A percentile compares a stretch with the other conserved stretches of the same genome.
Conservation (phyloP, 2,329 filamentous ascomycete species). For the Calonectria montana region DNA sequence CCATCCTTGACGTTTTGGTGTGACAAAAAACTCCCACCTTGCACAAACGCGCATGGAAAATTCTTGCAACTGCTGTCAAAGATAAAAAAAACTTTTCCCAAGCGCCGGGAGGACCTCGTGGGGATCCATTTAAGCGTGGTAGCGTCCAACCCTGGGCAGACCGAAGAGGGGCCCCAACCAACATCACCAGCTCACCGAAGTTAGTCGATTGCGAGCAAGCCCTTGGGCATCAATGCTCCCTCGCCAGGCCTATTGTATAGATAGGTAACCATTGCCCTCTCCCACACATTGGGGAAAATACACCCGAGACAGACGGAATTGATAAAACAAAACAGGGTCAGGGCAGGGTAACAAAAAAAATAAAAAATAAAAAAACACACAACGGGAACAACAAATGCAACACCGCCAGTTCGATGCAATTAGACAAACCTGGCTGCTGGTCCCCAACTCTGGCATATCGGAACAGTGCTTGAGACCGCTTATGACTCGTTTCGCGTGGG, state of each 20-base stretch:
- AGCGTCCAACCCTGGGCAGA: slow-evolving; percentile 13
- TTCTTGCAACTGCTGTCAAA: slow-evolving; percentile 6
- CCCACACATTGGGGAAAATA: slow-evolving; percentile 8
- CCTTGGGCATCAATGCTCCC: slow-evolving; percentile 27
- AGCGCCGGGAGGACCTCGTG: slow-evolving; percentile 14
- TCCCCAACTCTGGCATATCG: slow-evolving; percentile 10
- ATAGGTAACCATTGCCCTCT: neutral
- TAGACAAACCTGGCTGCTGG: neutral
- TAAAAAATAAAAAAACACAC: too few relatives aligned
- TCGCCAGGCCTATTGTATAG: neutral
- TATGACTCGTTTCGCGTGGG: slow-evolving; percentile 23
- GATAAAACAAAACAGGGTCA: neutral
- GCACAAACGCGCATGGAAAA: slow-evolving; percentile 1
- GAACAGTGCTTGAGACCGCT: neutral
- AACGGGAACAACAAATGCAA: neutral
- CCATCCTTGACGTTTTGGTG: neutral
- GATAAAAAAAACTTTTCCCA: neutral
- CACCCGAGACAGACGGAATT: neutral
- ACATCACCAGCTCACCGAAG: slow-evolving; percentile 19
- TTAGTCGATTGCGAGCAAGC: neutral
- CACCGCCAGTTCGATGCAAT: neutral
- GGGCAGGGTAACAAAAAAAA: neutral
- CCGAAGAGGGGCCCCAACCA: slow-evolving; percentile 16
- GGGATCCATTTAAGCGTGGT: slow-evolving; percentile 12
- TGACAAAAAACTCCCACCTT: neutral